A percentile compares a stretch with the other conserved stretches of the same genome.
Conservation (phyloP, 2,329 filamentous ascomycete species). For the Fusarium concolor region DNA sequence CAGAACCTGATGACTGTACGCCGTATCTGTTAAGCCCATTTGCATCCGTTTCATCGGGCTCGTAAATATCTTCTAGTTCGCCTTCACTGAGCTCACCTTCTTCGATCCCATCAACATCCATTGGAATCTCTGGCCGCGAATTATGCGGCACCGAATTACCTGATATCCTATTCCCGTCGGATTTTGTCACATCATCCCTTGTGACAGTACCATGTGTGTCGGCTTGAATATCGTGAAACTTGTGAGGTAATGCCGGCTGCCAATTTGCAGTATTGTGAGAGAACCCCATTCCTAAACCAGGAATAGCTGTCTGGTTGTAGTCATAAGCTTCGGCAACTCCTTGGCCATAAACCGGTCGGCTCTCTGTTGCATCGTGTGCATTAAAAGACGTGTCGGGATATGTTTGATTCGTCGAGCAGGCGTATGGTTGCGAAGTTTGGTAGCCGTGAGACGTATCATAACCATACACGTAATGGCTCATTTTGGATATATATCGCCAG, state of each 20-base stretch:
- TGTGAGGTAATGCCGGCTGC: slow-evolving; percentile 32
- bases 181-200: background rate
- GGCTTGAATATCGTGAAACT: slow-evolving; percentile 2
- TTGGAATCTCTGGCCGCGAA: slow-evolving; percentile 1
- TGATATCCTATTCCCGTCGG: background rate
- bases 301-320: slow-evolving; percentile 49
- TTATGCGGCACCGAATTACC: slow-evolving; percentile 1
- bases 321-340: slow-evolving; percentile 37
- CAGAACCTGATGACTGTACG: background rate
- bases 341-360: slow-evolving; percentile 16
- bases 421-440: slow-evolving; percentile 37
- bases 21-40: background rate
- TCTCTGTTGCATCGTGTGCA: slow-evolving; percentile 11
- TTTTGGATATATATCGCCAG: slow-evolving; percentile 23
- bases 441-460: slow-evolving; percentile 42
- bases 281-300: slow-evolving; percentile 50
- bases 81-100: slow-evolving; percentile 83
- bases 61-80: slow-evolving; percentile 69
- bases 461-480: slow-evolving; percentile 49
- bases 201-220: background rate
- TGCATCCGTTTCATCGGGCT: slow-evolving; percentile 50
- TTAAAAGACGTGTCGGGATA: slow-evolving; percentile 24
- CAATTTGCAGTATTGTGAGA: slow-evolving; percentile 28
- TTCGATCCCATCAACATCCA: slow-evolving; percentile 57
- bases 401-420: slow-evolving; percentile 28